Evolutionary conservation across 1,284 basidiomycete species (phyloP).

Genomic region (Ustilago vetiveriae): DNA sequence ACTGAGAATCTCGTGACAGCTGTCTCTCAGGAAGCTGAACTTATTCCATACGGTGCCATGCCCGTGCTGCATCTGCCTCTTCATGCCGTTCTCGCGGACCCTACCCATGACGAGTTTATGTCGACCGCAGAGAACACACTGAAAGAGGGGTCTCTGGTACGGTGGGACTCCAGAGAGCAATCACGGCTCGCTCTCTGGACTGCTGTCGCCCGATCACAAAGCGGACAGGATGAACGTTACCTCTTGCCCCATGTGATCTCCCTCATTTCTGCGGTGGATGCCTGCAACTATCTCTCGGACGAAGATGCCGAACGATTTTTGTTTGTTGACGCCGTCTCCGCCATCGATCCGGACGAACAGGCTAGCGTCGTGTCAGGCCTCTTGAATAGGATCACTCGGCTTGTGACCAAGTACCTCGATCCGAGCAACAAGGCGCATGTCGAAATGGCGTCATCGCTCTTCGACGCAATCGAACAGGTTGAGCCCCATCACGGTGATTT

Average conservation of each 20-base stretch:
- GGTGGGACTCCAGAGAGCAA: slow-evolving; percentile 11
- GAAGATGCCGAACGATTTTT: slow-evolving; percentile 17
- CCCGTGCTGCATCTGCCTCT: slow-evolving; percentile 31
- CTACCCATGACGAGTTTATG: slow-evolving; percentile 15
- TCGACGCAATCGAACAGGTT: not conserved
- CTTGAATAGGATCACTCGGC: slow-evolving; percentile 12
- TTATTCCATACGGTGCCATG: slow-evolving; percentile 8
- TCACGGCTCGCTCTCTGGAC: slow-evolving; percentile 21
- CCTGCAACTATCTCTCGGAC: slow-evolving; percentile 6
- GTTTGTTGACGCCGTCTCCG: slow-evolving; percentile 13
- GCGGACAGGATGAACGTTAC: not conserved
- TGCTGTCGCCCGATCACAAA: slow-evolving; percentile 14
- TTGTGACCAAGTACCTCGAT: slow-evolving; percentile 20
- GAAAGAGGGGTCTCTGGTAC: not conserved
- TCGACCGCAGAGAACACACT: slow-evolving; percentile 2
- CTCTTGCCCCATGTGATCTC: slow-evolving; percentile 4
- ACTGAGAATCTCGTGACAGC: slow-evolving; percentile 24
- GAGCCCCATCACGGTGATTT: not conserved
- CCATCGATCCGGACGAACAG: not conserved
- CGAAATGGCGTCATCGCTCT: slow-evolving; percentile 7
- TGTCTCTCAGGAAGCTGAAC: not conserved
- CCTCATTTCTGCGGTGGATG: slow-evolving; percentile 15
- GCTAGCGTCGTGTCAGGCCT: not conserved
- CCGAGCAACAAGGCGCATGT: slow-evolving; percentile 14
- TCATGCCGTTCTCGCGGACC: not conserved